Evolutionary conservation across 2,329 filamentous ascomycete species (phyloP).

Genomic region (Beauveria rudraprayagi): DNA sequence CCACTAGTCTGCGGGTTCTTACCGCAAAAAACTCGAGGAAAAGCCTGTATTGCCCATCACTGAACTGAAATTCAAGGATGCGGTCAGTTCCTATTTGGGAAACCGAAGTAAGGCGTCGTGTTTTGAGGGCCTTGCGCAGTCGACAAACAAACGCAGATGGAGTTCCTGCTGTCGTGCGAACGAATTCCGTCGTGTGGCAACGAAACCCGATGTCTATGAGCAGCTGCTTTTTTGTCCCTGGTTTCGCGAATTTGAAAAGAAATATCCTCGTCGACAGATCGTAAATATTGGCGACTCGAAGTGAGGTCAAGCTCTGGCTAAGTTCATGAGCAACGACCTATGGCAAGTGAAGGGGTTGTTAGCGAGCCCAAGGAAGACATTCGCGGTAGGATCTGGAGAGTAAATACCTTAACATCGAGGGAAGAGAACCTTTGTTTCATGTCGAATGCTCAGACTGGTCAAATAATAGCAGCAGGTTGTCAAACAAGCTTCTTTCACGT

Average conservation of each 20-base stretch:
- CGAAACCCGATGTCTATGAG: conserved; percentile 93
- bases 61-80: conserved; percentile 87
- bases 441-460: conserved; percentile 16
- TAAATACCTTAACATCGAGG: conserved; percentile 60
- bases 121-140: conserved; percentile 82
- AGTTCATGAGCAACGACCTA: conserved; percentile 95
- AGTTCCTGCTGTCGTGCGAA: conserved; percentile 73
- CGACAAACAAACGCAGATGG: conserved; percentile 81
- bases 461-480: not conserved
- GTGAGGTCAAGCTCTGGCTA: conserved; percentile 61
- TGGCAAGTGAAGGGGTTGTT: not conserved
- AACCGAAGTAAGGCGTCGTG: conserved; percentile 71
- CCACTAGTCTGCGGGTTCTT: conserved; percentile 6
- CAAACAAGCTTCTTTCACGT: not conserved
- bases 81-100: conserved; percentile 86
- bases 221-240: conserved; percentile 80
- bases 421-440: conserved; percentile 80
- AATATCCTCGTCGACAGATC: conserved; percentile 94
- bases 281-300: conserved; percentile 90
- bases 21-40: conserved; percentile 92
- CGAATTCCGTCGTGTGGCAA: conserved; percentile 87
- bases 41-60: conserved; percentile 78
- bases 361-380: not conserved
- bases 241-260: conserved; percentile 89
- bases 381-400: not conserved